phyloP scores from a whole-genome alignment of 2,329 filamentous ascomycete genomes.

The Colletotrichum endophyticum region DNA sequence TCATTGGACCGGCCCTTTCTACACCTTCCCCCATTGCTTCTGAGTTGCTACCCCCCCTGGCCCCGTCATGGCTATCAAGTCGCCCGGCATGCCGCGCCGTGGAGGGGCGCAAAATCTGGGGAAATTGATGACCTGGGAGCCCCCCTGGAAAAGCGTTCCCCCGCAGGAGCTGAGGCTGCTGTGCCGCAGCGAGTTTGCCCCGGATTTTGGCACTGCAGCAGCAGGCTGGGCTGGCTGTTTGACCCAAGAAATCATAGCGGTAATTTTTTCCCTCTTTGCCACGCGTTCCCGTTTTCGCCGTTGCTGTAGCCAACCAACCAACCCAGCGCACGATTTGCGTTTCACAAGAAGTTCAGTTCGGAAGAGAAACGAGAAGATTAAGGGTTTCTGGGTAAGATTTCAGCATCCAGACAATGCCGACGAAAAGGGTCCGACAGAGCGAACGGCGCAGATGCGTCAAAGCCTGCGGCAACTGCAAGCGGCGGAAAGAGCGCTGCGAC shows the following conservation, averaged over 20 bases:
- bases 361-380: neutral
- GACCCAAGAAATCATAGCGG: neutral
- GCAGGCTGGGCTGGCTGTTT: neutral
- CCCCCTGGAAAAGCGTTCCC: neutral
- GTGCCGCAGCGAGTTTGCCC: neutral
- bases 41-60: neutral
- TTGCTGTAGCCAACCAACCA: neutral
- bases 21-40: neutral
- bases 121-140: neutral
- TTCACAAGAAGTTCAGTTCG: neutral
- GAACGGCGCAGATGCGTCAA: conserved; percentile 29
- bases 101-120: neutral
- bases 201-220: neutral
- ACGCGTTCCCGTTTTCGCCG: neutral
- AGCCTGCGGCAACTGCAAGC: conserved; percentile 31
- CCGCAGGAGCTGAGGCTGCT: conserved; percentile 2
- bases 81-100: neutral
- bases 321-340: neutral
- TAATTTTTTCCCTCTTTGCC: neutral
- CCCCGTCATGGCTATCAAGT: neutral
- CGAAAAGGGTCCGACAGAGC: conserved; percentile 19
- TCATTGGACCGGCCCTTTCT: neutral
- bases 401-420: conserved; percentile 22
- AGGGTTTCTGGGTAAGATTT: neutral
- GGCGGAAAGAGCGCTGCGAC: conserved; percentile 33